Conservation (phyloP, 2,329 filamentous ascomycete genomes). For the Bisporella sp. region DNA sequence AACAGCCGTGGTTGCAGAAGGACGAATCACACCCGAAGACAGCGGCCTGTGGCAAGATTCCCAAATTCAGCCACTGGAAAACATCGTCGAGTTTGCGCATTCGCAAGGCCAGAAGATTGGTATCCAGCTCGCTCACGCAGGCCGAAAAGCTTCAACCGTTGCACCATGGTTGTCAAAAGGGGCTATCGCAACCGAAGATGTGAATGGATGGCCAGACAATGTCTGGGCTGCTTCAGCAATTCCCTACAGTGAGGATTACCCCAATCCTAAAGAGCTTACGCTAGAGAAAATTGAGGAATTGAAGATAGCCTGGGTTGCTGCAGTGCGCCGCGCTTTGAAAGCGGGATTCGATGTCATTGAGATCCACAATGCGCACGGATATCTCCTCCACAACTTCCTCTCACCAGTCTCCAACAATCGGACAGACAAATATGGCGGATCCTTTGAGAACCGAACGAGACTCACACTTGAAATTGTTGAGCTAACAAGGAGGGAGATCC, state of each 20-base stretch:
- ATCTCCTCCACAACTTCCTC: slow-evolving; percentile 65
- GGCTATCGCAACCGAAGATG: slow-evolving; percentile 42
- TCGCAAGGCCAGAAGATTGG: slow-evolving; percentile 69
- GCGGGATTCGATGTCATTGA: slow-evolving; percentile 70
- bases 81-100: slow-evolving; percentile 72
- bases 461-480: slow-evolving; percentile 62
- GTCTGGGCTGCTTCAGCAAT: slow-evolving; percentile 45
- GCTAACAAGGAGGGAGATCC: slow-evolving; percentile 53
- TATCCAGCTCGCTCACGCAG: slow-evolving; percentile 78
- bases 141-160: slow-evolving; percentile 56
- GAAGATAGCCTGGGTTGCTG: slow-evolving; percentile 54
- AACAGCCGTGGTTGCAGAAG: slow-evolving; percentile 66
- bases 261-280: slow-evolving; percentile 60
- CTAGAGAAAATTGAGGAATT: slow-evolving; percentile 59
- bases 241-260: slow-evolving; percentile 54
- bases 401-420: slow-evolving; percentile 64
- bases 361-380: slow-evolving; percentile 75
- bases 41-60: slow-evolving; percentile 76
- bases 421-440: slow-evolving; percentile 61
- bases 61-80: slow-evolving; percentile 61
- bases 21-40: slow-evolving; percentile 78
- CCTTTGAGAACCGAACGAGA: slow-evolving; percentile 64
- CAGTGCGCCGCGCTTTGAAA: slow-evolving; percentile 52
- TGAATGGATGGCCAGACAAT: slow-evolving; percentile 50
- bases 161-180: slow-evolving; percentile 56